These are phyloP conservation scores for Mesotaenium endlicherianum DNA, from an alignment of 139 green algal genomes.

Conservation along the genomic window DNA sequence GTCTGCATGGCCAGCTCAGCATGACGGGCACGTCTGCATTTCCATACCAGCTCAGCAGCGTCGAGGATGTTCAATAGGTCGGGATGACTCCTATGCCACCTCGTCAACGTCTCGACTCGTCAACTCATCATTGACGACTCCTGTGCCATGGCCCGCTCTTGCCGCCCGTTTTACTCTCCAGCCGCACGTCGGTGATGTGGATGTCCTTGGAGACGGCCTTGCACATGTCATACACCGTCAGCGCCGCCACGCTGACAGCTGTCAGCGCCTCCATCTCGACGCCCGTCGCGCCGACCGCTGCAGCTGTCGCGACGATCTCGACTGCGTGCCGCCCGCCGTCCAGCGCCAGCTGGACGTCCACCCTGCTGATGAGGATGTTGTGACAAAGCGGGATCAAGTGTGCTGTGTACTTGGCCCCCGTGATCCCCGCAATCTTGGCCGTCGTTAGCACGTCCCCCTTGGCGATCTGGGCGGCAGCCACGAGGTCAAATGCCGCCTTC, in stretches of 20 bases:
- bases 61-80: no score
- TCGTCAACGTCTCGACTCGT: no score
- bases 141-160: conserved; percentile 62
- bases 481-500: conserved; percentile 60
- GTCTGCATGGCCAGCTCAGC: no score
- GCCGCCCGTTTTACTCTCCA: conserved; percentile 80
- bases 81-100: no score
- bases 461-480: conserved; percentile 66
- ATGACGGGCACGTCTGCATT: no score
- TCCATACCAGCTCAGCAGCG: no score
- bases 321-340: conserved; percentile 55
- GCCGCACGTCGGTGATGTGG: conserved; percentile 68
- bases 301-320: conserved; percentile 58
- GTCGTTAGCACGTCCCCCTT: conserved; percentile 90
- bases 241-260: conserved; percentile 71
- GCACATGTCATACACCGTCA: conserved; percentile 98
- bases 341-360: conserved; percentile 71
- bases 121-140: not conserved
- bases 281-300: conserved; percentile 56
- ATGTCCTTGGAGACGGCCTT: conserved; percentile 83
- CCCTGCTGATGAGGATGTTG: conserved; percentile 44
- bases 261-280: conserved; percentile 99
- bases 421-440: conserved; percentile 87
- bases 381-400: conserved; percentile 73
- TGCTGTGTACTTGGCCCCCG: conserved; percentile 74